phyloP scores from a whole-genome alignment of 352 stramenopile genomes.

The Globisporangium paroecandrum region DNA sequence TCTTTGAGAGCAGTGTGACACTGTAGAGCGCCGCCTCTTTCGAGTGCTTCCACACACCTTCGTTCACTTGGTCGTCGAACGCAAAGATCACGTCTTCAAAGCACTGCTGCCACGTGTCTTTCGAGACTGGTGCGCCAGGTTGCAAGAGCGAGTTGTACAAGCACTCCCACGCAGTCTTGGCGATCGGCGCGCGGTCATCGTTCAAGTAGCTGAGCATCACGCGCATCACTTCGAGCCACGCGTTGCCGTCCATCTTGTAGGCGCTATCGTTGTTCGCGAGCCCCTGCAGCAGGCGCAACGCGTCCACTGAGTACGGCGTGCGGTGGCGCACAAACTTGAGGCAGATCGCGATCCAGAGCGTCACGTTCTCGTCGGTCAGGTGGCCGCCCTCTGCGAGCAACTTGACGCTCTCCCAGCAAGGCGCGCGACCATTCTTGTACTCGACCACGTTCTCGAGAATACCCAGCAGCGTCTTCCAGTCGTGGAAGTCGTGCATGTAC shows the following conservation, averaged over 20 bases:
- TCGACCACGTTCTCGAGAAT: conserved; percentile 77
- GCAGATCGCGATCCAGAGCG: conserved; percentile 79
- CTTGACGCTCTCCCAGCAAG: conserved; percentile 77
- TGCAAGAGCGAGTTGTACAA: conserved; percentile 79
- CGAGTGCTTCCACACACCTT: conserved; percentile 44
- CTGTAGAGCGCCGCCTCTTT: conserved; percentile 77
- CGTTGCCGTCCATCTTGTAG: conserved; percentile 68
- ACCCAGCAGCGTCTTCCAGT: conserved; percentile 70
- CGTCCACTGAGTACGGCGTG: conserved; percentile 74
- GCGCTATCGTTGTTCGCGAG: conserved; percentile 71
- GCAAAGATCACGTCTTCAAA: conserved; percentile 87
- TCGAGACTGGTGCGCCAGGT: conserved; percentile 60
- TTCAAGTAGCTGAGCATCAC: conserved; percentile 84
- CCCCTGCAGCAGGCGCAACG: conserved; percentile 66
- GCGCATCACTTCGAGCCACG: conserved; percentile 83
- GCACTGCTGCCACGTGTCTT: conserved; percentile 78
- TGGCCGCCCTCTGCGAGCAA: conserved; percentile 68
- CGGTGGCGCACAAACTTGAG: conserved; percentile 74
- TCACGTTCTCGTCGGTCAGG: conserved; percentile 75
- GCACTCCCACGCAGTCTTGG: conserved; percentile 83
- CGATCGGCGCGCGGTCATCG: conserved; percentile 70
- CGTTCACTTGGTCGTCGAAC: conserved; percentile 80
- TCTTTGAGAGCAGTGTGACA: conserved; percentile 83
- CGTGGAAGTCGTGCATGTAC: conserved; percentile 85
- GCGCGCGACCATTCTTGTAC: conserved; percentile 66